Evolutionary conservation across 345 rosid species (phyloP), one percentile per base, ranked within the genome.

Genomic region (Citrus unshiu): DNA sequence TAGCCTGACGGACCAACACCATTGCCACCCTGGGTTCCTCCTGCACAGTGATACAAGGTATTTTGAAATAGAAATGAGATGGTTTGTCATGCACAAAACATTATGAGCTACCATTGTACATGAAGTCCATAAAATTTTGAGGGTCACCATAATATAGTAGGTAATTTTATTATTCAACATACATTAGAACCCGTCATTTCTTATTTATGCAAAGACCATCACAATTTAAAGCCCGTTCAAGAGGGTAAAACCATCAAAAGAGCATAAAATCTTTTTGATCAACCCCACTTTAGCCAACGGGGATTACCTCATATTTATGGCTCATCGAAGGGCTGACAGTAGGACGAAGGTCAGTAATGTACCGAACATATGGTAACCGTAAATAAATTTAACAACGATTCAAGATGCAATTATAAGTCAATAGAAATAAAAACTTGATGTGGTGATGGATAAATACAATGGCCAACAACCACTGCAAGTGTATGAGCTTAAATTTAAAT

Each of bases 1-100:
- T 93, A 91, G 83, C 91, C 80, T 22, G 88, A 85, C 65, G 86
- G 81, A 49, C 89, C 85, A 64, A 81, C 73, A 69, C 83, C 76
- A 81, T 80, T 85, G 76, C 88, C 87, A 73, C 84, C 85, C 83
- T 87, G 98, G 69, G 85, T 84, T 82, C 91, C 95, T 81, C 91
- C 97, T 90, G 87, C 84, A 85, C 46, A 77, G 43, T 72, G 35
- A 70, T 32, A 25, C 19, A 10, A 12, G 1, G 22, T 49, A 22
- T 51, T n/a, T 6, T 6, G 18, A 3, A 9, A 76, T 34, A 30
- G 10, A 4, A 6, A 34, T 8, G 7, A 10, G 18, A 27, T 43
- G 9, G 46, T 43, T 61, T 4, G 29, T 19, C n/a, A 46, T 29
- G 22, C 3, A 75, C 12, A 63, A 22, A 61, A 13, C 32, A 21